phyloP scores from a whole-genome alignment of 345 rosid genomes.

The Tarenaya hassleriana region DNA sequence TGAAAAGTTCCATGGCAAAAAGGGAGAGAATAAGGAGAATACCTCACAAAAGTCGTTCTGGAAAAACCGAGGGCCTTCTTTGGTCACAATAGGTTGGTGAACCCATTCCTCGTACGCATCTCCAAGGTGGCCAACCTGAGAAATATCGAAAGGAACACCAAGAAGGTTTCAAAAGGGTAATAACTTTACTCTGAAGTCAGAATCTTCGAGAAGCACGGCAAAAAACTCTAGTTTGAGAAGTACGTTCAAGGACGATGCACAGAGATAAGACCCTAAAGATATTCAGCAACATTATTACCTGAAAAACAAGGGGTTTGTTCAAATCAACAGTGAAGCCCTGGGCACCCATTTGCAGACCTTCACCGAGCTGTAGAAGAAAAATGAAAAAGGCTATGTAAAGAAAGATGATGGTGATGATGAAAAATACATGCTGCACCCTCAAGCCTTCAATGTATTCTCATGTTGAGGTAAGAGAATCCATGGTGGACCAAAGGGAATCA shows the following conservation, averaged over 20 bases:
- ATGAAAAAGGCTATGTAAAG: neutral
- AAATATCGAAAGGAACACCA: conserved; percentile 18
- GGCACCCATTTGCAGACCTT: conserved; percentile 34
- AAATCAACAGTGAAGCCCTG: conserved; percentile 43
- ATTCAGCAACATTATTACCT: conserved; percentile 25
- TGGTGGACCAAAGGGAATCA: too few species aligned
- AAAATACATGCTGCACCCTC: neutral
- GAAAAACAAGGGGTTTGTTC: conserved; percentile 45
- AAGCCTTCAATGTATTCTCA: neutral
- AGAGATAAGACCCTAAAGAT: neutral
- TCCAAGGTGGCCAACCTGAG: conserved; percentile 76
- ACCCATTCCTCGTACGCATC: conserved; percentile 77
- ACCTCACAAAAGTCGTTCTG: conserved; percentile 59
- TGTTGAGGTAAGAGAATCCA: too few species aligned
- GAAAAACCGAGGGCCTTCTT: conserved; percentile 70
- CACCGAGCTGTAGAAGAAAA: neutral
- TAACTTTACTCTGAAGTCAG: neutral
- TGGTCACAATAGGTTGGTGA: conserved; percentile 65
- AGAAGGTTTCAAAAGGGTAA: neutral
- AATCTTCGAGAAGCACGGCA: conserved; percentile 4
- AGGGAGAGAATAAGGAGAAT: conserved; percentile 4
- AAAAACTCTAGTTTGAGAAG: neutral
- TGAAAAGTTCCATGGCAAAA: neutral
- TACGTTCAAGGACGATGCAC: neutral
- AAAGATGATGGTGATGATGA: conserved; percentile 1